Base-by-base conservation (phyloP, 805 yeast genomes). In the Schwanniomyces sp. region DNA sequence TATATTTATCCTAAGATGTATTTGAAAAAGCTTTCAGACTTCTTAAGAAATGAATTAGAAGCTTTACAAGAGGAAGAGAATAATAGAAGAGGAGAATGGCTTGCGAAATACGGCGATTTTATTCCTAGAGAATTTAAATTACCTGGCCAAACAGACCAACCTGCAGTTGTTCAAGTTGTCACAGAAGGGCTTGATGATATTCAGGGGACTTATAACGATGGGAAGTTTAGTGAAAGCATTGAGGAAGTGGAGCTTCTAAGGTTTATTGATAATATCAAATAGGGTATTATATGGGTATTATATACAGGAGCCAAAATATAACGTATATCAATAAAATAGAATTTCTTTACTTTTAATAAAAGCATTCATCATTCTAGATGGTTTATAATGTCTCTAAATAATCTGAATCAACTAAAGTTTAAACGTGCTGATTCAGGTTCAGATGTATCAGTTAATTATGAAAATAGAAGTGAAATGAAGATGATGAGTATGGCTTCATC, bases 121-220 rank as follows among this genome's bases (percentile, higher is more conserved):
- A 70, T 73, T 11, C 78, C 78, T 5, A 63, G 59, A 44, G 72
- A 68, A 42, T 69, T 73, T 51, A 53, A 50, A 40, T 55, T 73
- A 1, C 76, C 76, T 1, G 76, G 75, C 1, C 74, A 67, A 26
- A 41, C 44, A 26, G 58, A 55, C 37, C 68, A 67, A 51, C 78
- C 78, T 1, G 50, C 59, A 5, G 66, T 73, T 18, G 68, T 69
- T 45, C 75, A 72, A 57, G 70, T 73, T 5, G 53, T 70, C 14
- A 73, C 77, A 18, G 76, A 73, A 42, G 76, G 77, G 1, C 49
- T 73, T 39, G 74, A 70, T 9, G 66, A 57, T n/a, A 43, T 56
- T 8, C 61, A 56, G 27, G 40, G 48, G 5, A 46, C 44, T 34
- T 52, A 46, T 26, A 37, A 41, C 5, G 54, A 54, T 17, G 55